Evolutionary conservation across 768 basidiomycete genomes (phyloP).

Genomic region (Termitomyces sp.): DNA sequence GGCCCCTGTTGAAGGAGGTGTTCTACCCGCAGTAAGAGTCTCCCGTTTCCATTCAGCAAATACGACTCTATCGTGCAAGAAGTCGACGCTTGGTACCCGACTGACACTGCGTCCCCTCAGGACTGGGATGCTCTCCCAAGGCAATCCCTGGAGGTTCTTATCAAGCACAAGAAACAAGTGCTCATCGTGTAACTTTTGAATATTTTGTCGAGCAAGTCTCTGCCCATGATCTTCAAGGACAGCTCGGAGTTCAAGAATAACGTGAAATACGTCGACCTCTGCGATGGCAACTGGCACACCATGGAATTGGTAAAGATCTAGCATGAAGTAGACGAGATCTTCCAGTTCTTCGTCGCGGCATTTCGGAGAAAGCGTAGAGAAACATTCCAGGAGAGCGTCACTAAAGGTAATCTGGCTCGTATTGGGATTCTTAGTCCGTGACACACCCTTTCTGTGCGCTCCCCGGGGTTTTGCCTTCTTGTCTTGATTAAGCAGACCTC

Average conservation of each 20-base stretch:
- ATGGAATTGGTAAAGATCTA: conserved; percentile 92
- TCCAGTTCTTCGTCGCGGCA: conserved; percentile 93
- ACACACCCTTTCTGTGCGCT: conserved; percentile 28
- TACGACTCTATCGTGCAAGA: conserved; percentile 77
- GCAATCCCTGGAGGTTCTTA: conserved; percentile 53
- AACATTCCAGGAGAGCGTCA: conserved; percentile 75
- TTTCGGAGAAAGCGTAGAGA: conserved; percentile 75
- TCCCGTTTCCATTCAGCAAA: conserved; percentile 43
- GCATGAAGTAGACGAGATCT: conserved; percentile 88
- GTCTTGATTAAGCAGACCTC: conserved; percentile 53
- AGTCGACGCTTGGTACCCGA: conserved; percentile 87
- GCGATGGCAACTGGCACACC: conserved; percentile 84
- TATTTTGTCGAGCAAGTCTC: conserved; percentile 21
- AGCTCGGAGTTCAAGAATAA: conserved; percentile 77
- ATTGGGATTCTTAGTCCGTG: conserved; percentile 25
- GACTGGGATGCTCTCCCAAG: conserved; percentile 94
- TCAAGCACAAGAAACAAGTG: conserved; percentile 31
- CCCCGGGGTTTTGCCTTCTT: conserved; percentile 45
- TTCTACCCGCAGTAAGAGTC: conserved; percentile 13
- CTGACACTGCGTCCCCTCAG: conserved; percentile 82
- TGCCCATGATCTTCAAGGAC: conserved; percentile 69
- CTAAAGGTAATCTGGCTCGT: conserved; percentile 54
- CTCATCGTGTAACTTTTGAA: conserved; percentile 37
- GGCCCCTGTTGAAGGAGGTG: conserved; percentile 34
- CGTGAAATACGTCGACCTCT: conserved; percentile 88